Percentiles rank a stretch among this genome's conserved stretches.
These are phyloP conservation scores for Monosporascus ibericus DNA, from an alignment of 2,329 filamentous ascomycete genomes.

Conservation along the genomic window DNA sequence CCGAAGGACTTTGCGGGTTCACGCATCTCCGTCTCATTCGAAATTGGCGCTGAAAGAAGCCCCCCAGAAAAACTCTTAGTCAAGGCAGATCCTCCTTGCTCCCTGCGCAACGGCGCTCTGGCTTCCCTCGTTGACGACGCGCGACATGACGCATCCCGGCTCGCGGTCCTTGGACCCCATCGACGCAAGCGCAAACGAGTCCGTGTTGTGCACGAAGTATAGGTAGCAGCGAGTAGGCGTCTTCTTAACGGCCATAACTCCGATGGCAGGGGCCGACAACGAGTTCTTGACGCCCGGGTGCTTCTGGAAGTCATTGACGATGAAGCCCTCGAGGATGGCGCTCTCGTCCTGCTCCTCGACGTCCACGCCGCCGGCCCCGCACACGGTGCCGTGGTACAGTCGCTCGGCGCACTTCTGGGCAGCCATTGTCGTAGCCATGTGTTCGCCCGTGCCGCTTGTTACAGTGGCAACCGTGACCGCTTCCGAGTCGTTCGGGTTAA, in stretches of 20 bases:
- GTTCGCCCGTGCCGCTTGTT: constrained; percentile 92
- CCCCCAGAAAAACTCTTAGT: constrained; percentile 7
- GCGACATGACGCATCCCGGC: constrained; percentile 83
- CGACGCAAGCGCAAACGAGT: constrained; percentile 78
- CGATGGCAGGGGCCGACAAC: constrained; percentile 80
- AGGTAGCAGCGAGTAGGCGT: constrained; percentile 69
- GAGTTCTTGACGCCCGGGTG: constrained; percentile 81
- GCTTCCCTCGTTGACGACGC: constrained; percentile 49
- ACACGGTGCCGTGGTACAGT: constrained; percentile 65
- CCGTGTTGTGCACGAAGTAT: constrained; percentile 95
- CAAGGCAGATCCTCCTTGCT: constrained; percentile 40
- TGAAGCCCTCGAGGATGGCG: constrained; percentile 66
- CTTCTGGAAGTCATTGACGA: constrained; percentile 84
- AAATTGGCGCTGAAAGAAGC: no score
- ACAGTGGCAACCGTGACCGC: constrained; percentile 71
- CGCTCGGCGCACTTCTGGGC: constrained; percentile 81
- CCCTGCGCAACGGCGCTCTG: constrained; percentile 44
- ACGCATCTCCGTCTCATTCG: no score
- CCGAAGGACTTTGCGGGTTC: no score
- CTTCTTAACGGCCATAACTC: constrained; percentile 86
- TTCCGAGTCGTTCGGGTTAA: constrained; percentile 62
- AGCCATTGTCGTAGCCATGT: constrained; percentile 94
- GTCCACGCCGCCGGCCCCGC: constrained; percentile 53
- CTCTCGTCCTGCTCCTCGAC: constrained; percentile 70
- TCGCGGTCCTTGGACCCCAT: constrained; percentile 74